Conservation (phyloP, 1,284 basidiomycete species). For the Phellinidium pouzarii region DNA sequence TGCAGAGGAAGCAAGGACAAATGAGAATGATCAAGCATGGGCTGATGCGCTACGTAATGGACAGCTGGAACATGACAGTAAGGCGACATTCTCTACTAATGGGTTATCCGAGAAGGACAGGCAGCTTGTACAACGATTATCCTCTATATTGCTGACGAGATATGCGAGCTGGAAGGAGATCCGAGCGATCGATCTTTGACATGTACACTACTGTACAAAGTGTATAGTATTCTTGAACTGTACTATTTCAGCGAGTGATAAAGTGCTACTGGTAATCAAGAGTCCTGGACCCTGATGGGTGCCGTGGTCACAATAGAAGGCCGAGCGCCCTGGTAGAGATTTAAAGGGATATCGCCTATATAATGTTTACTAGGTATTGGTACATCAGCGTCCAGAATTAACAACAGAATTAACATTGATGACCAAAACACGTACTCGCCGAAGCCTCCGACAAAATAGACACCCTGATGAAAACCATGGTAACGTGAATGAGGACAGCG, state of each 20-base stretch:
- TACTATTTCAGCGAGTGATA: not conserved
- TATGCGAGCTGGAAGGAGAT: conserved; percentile 1
- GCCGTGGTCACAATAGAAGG: not conserved
- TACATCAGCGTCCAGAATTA: not conserved
- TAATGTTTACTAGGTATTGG: conserved; percentile 38
- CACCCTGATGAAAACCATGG: conserved; percentile 29
- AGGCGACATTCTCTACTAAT: conserved; percentile 26
- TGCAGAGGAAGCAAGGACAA: conserved; percentile 24
- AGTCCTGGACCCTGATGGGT: conserved; percentile 3
- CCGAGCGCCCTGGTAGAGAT: conserved; percentile 36
- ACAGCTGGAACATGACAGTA: conserved; percentile 28
- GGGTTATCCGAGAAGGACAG: conserved; percentile 2
- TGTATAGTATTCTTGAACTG: not conserved
- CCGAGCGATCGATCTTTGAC: not conserved
- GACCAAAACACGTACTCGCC: conserved; percentile 39
- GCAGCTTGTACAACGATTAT: conserved; percentile 10
- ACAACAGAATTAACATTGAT: not conserved
- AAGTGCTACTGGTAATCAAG: not conserved
- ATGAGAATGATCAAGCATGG: conserved; percentile 42
- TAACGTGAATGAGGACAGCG: not conserved
- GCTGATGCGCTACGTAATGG: conserved; percentile 30
- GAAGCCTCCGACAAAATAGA: conserved; percentile 65
- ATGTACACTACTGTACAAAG: not conserved
- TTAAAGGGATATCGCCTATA: conserved; percentile 50
- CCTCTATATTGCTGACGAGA: not conserved